Evolutionary conservation across 208 protist species (phyloP).

Genomic region (Naegleria gruberi): DNA sequence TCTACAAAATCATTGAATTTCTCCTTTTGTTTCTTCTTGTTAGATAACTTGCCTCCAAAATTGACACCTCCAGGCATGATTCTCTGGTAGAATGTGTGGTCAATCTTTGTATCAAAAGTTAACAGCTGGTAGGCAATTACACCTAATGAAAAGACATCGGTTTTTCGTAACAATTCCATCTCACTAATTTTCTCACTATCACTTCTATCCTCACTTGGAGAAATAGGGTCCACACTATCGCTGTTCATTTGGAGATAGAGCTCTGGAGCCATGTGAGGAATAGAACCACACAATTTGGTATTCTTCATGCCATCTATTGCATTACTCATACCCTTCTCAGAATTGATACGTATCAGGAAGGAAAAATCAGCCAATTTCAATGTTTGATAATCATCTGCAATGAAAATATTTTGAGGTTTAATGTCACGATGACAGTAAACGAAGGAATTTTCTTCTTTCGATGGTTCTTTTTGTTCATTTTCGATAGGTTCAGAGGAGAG

Average conservation of each 20-base stretch:
- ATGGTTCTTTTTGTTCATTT: not conserved
- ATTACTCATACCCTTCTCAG: not conserved
- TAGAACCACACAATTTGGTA: not conserved
- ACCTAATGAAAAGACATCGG: not conserved
- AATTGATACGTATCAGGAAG: not conserved
- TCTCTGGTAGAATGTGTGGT: not conserved
- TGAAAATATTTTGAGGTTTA: slow-evolving; percentile 6
- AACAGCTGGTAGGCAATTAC: not conserved
- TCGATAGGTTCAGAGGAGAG: too few species aligned
- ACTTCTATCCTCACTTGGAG: not conserved
- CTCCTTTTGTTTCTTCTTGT: not conserved
- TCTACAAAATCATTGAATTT: not conserved
- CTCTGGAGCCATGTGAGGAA: not conserved
- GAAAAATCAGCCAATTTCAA: not conserved
- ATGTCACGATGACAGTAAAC: not conserved
- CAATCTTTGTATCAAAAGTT: not conserved
- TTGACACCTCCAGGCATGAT: not conserved
- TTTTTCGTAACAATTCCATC: not conserved
- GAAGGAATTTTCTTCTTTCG: not conserved
- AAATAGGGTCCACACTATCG: not conserved
- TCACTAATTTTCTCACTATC: not conserved
- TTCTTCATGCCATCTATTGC: not conserved
- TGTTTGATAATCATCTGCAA: not conserved
- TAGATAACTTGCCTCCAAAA: not conserved
- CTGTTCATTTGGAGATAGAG: not conserved